Conservation (phyloP, 2,329 filamentous ascomycete genomes). For the Fusarium sp. region DNA sequence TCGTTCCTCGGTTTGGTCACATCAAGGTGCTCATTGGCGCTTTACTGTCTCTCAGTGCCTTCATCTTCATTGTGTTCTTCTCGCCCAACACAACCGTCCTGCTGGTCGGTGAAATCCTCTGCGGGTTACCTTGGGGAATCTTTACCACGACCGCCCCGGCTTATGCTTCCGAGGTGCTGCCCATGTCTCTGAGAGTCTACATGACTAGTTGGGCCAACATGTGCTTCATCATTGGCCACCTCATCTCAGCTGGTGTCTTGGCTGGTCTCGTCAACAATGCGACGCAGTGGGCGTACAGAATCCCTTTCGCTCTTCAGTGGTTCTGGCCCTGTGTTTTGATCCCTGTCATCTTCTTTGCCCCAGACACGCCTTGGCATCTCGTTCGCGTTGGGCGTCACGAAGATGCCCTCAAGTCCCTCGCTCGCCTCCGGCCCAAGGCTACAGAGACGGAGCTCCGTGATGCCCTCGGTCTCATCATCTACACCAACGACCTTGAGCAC, state of each 20-base stretch:
- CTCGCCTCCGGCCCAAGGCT: conserved; percentile 45
- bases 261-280: conserved; percentile 43
- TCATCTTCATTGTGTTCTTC: conserved; percentile 63
- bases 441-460: conserved; percentile 49
- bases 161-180: conserved; percentile 59
- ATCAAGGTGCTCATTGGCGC: conserved; percentile 58
- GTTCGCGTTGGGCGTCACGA: conserved; percentile 51
- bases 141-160: conserved; percentile 59
- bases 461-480: conserved; percentile 54
- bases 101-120: conserved; percentile 57
- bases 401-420: conserved; percentile 50
- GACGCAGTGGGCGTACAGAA: conserved; percentile 58
- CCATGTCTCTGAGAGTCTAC: conserved; percentile 55
- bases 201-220: conserved; percentile 61
- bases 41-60: conserved; percentile 52
- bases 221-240: conserved; percentile 60
- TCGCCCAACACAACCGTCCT: conserved; percentile 52
- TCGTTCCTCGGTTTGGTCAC: conserved; percentile 58
- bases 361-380: conserved; percentile 60
- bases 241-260: conserved; percentile 53
- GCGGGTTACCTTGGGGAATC: conserved; percentile 59
- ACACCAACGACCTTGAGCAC: conserved; percentile 56
- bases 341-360: conserved; percentile 54
- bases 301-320: conserved; percentile 63
- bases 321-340: conserved; percentile 58